Percentiles rank a stretch among this genome's conserved stretches.
Conservation (phyloP, 306 rosid species). For the Prosopis cineraria region DNA sequence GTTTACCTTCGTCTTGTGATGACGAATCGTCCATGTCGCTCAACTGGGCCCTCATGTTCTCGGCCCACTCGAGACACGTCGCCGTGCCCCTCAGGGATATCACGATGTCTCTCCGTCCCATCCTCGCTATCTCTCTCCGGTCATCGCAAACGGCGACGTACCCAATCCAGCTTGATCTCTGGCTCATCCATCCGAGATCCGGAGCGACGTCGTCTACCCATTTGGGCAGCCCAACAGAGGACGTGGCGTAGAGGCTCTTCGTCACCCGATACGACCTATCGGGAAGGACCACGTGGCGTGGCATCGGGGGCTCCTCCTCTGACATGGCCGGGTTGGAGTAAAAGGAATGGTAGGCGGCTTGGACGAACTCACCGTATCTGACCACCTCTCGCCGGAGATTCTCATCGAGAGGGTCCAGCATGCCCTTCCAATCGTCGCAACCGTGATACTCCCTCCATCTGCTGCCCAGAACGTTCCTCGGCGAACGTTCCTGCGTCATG, state of each 20-base stretch:
- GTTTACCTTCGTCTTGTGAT: conserved; percentile 5
- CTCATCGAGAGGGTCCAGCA: conserved; percentile 84
- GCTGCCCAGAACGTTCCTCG: conserved; percentile 59
- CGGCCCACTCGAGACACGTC: conserved; percentile 96
- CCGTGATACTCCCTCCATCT: conserved; percentile 89
- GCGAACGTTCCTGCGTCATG: conserved; percentile 74
- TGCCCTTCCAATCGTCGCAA: conserved; percentile 72
- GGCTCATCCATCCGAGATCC: conserved; percentile 98
- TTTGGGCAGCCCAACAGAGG: conserved; percentile 72
- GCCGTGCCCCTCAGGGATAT: conserved; percentile 92
- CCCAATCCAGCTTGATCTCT: conserved; percentile 94
- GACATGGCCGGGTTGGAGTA: conserved; percentile 83
- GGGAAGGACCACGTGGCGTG: conserved; percentile 49
- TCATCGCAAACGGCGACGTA: conserved; percentile 93
- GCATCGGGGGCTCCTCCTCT: conserved; percentile 45
- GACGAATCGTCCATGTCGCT: background rate
- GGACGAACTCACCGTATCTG: conserved; percentile 81
- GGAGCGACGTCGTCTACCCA: conserved; percentile 87
- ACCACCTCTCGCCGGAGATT: conserved; percentile 95
- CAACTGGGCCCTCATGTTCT: conserved; percentile 74
- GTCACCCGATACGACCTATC: conserved; percentile 75
- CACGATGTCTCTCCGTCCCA: conserved; percentile 88
- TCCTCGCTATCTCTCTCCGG: conserved; percentile 60
- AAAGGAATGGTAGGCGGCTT: conserved; percentile 80
- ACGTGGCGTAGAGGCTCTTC: conserved; percentile 85